phyloP scores from a whole-genome alignment of 2,329 filamentous ascomycete species.

The Pseudopyricularia javanii region DNA sequence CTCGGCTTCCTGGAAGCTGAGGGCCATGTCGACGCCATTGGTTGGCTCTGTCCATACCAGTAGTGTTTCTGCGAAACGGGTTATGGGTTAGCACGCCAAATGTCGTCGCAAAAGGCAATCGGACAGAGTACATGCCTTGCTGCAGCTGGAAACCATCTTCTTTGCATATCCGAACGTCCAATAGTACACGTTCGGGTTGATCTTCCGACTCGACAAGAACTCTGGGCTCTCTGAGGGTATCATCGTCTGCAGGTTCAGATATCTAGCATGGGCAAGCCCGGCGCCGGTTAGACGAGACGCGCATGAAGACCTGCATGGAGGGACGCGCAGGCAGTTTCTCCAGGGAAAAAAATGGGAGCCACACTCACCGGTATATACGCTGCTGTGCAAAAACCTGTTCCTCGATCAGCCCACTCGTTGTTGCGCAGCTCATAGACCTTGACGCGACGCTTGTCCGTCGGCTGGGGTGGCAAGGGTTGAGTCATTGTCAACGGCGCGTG shows the following conservation, averaged over 20 bases:
- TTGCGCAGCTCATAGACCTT: conserved; percentile 98
- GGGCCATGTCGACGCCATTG: conserved; percentile 86
- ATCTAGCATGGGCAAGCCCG: not conserved
- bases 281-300: not conserved
- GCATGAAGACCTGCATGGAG: not conserved
- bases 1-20: conserved; percentile 95
- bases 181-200: conserved; percentile 65
- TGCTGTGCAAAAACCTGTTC: conserved; percentile 89
- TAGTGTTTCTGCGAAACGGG: conserved; percentile 60
- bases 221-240: conserved; percentile 56
- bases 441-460: conserved; percentile 63
- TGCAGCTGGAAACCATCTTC: conserved; percentile 98
- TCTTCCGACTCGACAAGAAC: conserved; percentile 93
- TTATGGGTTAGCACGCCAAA: conserved; percentile 9
- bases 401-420: conserved; percentile 98
- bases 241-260: not conserved
- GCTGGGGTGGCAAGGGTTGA: conserved; percentile 57
- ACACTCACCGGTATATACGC: conserved; percentile 56
- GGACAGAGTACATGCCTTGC: conserved; percentile 53
- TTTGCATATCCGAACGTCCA: conserved; percentile 83
- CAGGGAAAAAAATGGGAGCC: not conserved
- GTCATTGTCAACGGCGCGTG: conserved; percentile 57
- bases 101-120: conserved; percentile 3
- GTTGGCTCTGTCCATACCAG: conserved; percentile 91
- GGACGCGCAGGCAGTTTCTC: not conserved